A percentile compares a stretch with the other conserved stretches of the same genome.
phyloP scores from a whole-genome alignment of 305 asterid species.

The Solanum hybrid region DNA sequence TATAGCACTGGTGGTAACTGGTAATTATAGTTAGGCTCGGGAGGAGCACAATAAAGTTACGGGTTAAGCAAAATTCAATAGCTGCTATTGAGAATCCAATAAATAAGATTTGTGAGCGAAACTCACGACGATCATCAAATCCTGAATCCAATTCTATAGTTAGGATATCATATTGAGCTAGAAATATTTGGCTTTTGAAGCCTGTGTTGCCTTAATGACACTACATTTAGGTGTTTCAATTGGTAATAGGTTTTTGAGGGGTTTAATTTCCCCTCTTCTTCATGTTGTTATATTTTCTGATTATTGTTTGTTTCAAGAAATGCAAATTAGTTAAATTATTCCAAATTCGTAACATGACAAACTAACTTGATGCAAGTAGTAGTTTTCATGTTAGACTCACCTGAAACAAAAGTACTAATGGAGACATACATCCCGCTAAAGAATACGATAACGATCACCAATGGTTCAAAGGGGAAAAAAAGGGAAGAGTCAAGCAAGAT shows the following conservation, averaged over 20 bases:
- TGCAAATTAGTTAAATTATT: background rate
- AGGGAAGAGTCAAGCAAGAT: background rate
- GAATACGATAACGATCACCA: background rate
- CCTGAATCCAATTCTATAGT: background rate
- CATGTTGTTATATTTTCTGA: background rate
- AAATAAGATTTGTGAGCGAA: background rate
- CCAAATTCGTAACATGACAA: background rate
- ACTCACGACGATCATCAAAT: background rate
- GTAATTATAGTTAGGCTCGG: constrained; percentile 8
- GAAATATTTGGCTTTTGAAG: background rate
- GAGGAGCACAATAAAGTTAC: background rate
- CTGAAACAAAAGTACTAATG: background rate
- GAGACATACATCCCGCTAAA: background rate
- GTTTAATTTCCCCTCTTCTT: background rate
- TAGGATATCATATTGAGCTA: background rate
- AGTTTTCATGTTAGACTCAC: background rate
- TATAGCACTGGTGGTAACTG: constrained; percentile 29
- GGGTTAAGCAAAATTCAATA: background rate
- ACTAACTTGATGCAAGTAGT: background rate
- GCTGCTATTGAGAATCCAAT: background rate
- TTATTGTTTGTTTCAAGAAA: background rate
- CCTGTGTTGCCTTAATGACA: background rate
- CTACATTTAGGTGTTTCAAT: background rate
- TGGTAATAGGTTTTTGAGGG: background rate
- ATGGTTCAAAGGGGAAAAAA: background rate